phyloP scores from a whole-genome alignment of 306 rosid species.

The Acacia crassicarpa region DNA sequence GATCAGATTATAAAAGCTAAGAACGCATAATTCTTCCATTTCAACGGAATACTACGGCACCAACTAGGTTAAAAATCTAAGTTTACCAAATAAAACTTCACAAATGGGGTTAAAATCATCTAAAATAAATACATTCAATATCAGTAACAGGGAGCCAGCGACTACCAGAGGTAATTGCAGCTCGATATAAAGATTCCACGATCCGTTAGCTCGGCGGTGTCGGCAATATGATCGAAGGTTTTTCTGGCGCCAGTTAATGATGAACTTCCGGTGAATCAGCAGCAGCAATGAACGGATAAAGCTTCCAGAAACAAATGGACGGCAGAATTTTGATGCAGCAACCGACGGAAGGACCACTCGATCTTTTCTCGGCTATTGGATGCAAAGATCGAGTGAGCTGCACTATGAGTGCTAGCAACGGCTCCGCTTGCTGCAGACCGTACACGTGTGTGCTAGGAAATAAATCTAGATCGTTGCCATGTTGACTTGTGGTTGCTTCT shows the following conservation, averaged over 20 bases:
- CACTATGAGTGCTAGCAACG: not conserved
- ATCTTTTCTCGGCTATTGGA: constrained; percentile 1
- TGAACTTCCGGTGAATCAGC: not conserved
- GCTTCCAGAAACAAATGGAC: not conserved
- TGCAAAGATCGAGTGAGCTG: not conserved
- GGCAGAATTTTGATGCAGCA: constrained; percentile 1
- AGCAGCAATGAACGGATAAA: not conserved
- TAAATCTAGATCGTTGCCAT: not conserved
- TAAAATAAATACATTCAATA: not conserved
- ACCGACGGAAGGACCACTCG: not conserved
- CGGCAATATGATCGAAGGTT: not conserved
- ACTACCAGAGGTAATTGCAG: not conserved
- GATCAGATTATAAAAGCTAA: not conserved
- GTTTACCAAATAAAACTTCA: not conserved
- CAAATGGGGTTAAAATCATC: constrained; percentile 17
- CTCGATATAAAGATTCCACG: constrained; percentile 3
- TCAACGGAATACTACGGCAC: not conserved
- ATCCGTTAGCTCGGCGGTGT: not conserved
- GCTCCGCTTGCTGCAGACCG: not conserved
- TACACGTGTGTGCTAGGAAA: not conserved
- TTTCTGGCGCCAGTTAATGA: no score
- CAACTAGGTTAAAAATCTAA: constrained; percentile 1
- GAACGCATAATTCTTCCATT: constrained; percentile 4
- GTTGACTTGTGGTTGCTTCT: no score
- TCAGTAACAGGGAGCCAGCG: not conserved